Conservation (phyloP, 345 rosid genomes). For the Gossypium arboreum region DNA sequence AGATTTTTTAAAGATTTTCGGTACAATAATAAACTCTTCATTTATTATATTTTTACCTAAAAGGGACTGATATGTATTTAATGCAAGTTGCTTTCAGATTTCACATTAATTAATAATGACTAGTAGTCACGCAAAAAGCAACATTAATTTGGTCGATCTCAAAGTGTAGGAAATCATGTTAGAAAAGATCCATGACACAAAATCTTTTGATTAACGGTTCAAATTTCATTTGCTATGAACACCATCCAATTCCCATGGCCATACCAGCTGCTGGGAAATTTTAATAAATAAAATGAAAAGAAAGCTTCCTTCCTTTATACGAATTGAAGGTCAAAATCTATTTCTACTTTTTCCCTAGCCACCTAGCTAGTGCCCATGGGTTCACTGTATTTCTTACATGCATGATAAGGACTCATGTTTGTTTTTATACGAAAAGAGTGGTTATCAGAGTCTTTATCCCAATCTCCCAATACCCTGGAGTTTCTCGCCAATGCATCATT, state of each 20-base stretch:
- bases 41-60: neutral
- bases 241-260: conserved; percentile 13
- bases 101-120: neutral
- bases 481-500: conserved; percentile 8
- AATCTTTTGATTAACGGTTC: conserved; percentile 11
- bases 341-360: neutral
- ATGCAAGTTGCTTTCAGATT: neutral
- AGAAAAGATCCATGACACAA: neutral
- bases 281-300: neutral
- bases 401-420: neutral
- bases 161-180: neutral
- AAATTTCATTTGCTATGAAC: conserved; percentile 16
- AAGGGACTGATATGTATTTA: neutral
- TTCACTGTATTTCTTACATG: neutral
- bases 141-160: neutral
- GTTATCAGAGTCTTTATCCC: neutral
- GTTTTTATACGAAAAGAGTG: conserved; percentile 1
- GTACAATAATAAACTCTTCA: neutral
- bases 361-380: conserved; percentile 2
- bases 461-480: neutral
- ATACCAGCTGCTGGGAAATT: neutral
- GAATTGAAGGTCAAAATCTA: conserved; percentile 10
- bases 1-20: neutral
- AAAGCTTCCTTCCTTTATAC: neutral
- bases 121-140: neutral